Conservation (phyloP, 2,329 filamentous ascomycete species). For the Talaromyces sp. region DNA sequence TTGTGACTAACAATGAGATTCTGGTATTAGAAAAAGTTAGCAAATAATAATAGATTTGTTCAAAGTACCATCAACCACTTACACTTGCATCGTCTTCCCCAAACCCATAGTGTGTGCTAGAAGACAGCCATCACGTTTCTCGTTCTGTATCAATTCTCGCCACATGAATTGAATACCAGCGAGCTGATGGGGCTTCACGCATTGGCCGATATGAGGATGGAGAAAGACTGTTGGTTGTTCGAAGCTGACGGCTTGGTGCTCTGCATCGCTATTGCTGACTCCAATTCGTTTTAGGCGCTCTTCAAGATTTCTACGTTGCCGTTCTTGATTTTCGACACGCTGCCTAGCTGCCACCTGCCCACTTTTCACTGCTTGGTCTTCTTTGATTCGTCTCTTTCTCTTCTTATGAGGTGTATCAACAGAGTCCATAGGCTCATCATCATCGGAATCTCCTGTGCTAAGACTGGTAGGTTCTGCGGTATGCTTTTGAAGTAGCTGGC, state of each 20-base stretch:
- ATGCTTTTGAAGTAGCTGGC: conserved; percentile 8
- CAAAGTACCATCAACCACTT: conserved; percentile 26
- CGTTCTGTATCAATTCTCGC: conserved; percentile 69
- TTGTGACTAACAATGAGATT: conserved; percentile 74
- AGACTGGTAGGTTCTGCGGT: not conserved
- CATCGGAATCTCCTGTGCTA: conserved; percentile 11
- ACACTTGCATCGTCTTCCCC: conserved; percentile 87
- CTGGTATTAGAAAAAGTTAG: conserved; percentile 26
- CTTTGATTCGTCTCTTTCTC: conserved; percentile 46
- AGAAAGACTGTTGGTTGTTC: conserved; percentile 50
- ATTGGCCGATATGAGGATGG: conserved; percentile 58
- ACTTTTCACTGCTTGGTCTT: conserved; percentile 50
- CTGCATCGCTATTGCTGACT: conserved; percentile 38
- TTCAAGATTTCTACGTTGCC: conserved; percentile 42
- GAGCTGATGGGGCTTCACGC: conserved; percentile 77
- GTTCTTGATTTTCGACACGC: conserved; percentile 54
- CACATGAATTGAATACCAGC: conserved; percentile 83
- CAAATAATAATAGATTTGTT: conserved; percentile 7
- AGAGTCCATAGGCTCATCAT: conserved; percentile 24
- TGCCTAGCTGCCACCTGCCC: conserved; percentile 55
- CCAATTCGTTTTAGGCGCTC: conserved; percentile 31
- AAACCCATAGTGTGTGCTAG: conserved; percentile 88
- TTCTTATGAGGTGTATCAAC: conserved; percentile 44
- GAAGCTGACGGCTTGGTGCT: conserved; percentile 47
- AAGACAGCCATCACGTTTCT: conserved; percentile 68